Evolutionary conservation across 1,284 basidiomycete genomes (phyloP).

Genomic region (Moesziomyces sp.): DNA sequence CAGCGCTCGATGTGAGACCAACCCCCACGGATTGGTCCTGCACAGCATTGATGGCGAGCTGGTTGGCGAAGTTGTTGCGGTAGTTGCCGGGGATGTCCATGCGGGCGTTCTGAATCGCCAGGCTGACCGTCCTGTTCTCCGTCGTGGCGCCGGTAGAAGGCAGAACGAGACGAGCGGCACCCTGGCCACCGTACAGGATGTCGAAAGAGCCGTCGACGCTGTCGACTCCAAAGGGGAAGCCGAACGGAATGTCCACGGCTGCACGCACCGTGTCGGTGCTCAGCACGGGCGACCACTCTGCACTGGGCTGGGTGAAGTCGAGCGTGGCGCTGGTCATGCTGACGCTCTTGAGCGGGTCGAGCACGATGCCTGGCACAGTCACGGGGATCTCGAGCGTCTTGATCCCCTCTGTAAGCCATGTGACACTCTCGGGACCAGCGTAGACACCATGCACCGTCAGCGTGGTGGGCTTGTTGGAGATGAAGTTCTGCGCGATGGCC

Average conservation of each 20-base stretch:
- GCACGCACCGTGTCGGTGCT: constrained; percentile 75
- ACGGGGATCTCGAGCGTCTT: constrained; percentile 74
- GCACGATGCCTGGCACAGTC: constrained; percentile 76
- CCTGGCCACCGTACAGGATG: constrained; percentile 72
- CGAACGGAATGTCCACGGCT: constrained; percentile 77
- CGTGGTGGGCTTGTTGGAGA: constrained; percentile 76
- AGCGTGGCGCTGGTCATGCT: constrained; percentile 75
- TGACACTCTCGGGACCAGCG: constrained; percentile 74
- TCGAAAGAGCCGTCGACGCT: constrained; percentile 75
- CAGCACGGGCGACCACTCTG: constrained; percentile 72
- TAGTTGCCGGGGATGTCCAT: constrained; percentile 74
- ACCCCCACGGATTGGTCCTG: constrained; percentile 72
- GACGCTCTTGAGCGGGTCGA: constrained; percentile 77
- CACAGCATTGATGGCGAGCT: constrained; percentile 75
- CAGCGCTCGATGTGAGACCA: constrained; percentile 74
- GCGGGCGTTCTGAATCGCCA: constrained; percentile 74
- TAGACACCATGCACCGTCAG: constrained; percentile 75
- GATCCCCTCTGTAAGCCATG: constrained; percentile 80
- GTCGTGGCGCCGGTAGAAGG: constrained; percentile 74
- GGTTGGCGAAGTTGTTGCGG: constrained; percentile 72
- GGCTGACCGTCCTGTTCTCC: constrained; percentile 74
- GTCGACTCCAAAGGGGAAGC: constrained; percentile 76
- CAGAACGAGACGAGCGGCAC: constrained; percentile 75
- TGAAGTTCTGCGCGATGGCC: constrained; percentile 77
- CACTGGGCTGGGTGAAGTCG: constrained; percentile 72